Evolutionary conservation across 2,329 filamentous ascomycete genomes (phyloP), one percentile per base, ranked within the genome.

Genomic region (Lachnum nothofagi): DNA sequence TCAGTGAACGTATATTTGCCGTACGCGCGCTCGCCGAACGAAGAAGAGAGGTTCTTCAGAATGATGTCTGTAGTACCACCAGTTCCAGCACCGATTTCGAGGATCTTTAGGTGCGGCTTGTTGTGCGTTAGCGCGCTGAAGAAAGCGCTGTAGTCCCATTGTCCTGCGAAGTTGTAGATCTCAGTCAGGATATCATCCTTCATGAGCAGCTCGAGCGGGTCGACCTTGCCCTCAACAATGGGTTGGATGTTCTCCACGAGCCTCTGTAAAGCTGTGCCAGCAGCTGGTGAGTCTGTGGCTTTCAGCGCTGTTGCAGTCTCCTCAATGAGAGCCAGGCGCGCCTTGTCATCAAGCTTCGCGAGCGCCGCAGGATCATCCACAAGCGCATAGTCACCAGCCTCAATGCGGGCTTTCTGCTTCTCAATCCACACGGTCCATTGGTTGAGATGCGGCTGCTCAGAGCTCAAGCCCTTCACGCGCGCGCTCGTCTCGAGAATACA

Each of bases 1-100:
- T 62, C 60, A 3, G 59, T 62, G 34, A 49, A 62, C 1, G 46
- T 51, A 39, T 61, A 62, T 16, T 42, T 50, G 3, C 16, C 24
- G 17, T 43, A 49, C 33, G 51, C 20, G 3, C 51, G 44, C 39
- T 54, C 46, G n/a, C 43, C 52, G 23, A 45, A 48, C 14, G 29
- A 40, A 10, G 44, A 44, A 31, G 19, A 22, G 16, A 58, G 48
- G 19, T 35, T 38, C 10, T 45, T 31, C 3, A 64, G 38, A 2
- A 58, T 40, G 3, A 29, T 40, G 2, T 42, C 45, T 3, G 60
- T 60, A 3, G 58, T 51, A 0, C 52, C 55, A n/a, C 60, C 57
- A 3, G 57, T 60, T 5, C 54, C 54, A 23, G 51, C 41, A 14
- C 54, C 54, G n/a, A 58, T 47, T 37, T 60, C 58, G 6, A 60